Evolutionary conservation across 495 filamentous ascomycete species (phyloP).

Genomic region (Bryoglossum gracile): DNA sequence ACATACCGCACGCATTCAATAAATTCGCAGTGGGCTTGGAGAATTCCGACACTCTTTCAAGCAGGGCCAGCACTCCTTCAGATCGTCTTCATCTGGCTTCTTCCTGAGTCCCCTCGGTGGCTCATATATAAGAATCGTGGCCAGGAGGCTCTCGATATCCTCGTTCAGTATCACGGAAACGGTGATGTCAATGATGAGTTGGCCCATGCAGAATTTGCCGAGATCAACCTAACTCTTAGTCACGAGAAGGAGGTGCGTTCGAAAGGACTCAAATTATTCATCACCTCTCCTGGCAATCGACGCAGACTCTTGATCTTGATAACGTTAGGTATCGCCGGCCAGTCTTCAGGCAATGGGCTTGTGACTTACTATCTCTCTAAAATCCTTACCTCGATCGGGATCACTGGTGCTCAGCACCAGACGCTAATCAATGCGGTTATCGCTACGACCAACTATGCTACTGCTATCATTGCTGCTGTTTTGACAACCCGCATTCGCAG

Average conservation of each 20-base stretch:
- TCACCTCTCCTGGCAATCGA: constrained; percentile 41
- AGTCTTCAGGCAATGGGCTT: constrained; percentile 47
- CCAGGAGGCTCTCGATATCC: constrained; percentile 52
- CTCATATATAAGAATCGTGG: constrained; percentile 58
- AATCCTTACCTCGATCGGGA: constrained; percentile 10
- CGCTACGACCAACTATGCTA: constrained; percentile 34
- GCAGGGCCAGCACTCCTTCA: constrained; percentile 43
- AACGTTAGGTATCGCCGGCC: constrained; percentile 45
- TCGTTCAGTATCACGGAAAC: constrained; percentile 51
- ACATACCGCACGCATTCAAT: constrained; percentile 38
- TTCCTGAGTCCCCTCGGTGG: constrained; percentile 54
- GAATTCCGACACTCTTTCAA: constrained; percentile 46
- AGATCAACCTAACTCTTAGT: constrained; percentile 50
- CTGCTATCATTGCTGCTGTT: constrained; percentile 34
- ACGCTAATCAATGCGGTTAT: constrained; percentile 33
- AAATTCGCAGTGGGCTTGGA: constrained; percentile 42
- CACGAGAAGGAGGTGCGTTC: constrained; percentile 48
- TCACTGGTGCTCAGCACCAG: constrained; percentile 2
- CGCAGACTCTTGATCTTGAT: constrained; percentile 45
- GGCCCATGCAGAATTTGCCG: constrained; percentile 51
- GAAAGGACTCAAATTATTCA: constrained; percentile 18
- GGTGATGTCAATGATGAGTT: constrained; percentile 48
- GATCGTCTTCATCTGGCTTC: constrained; percentile 44
- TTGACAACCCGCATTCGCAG: constrained; percentile 35
- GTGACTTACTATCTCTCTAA: constrained; percentile 45